Evolutionary conservation across 495 filamentous ascomycete genomes (phyloP).

Genomic region (Hypoxylon subgilvum): DNA sequence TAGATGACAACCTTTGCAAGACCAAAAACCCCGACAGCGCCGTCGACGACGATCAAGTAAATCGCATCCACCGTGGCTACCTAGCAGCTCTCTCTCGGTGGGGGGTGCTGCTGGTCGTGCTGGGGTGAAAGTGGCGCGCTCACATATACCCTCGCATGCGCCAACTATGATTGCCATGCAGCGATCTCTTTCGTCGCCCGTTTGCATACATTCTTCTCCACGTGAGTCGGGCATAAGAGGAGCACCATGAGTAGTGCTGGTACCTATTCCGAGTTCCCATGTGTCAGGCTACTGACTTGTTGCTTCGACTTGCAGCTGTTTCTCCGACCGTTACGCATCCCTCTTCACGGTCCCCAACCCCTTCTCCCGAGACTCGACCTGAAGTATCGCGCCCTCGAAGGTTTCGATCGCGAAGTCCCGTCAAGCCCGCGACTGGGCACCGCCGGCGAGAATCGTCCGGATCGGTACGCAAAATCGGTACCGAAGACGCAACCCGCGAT

Average conservation of each 20-base stretch:
- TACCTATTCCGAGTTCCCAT: slow-evolving; percentile 1
- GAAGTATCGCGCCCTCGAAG: slow-evolving; percentile 49
- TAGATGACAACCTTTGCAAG: slow-evolving; percentile 28
- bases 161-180: slow-evolving; percentile 63
- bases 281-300: slow-evolving; percentile 45
- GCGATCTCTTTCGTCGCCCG: slow-evolving; percentile 59
- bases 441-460: slow-evolving; percentile 42
- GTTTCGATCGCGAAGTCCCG: slow-evolving; percentile 52
- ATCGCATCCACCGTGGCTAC: slow-evolving; percentile 32
- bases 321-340: slow-evolving; percentile 44
- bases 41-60: slow-evolving; percentile 27
- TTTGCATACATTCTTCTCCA: slow-evolving; percentile 57
- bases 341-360: slow-evolving; percentile 50
- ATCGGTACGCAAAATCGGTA: slow-evolving; percentile 42
- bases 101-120: slow-evolving; percentile 37
- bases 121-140: slow-evolving; percentile 31
- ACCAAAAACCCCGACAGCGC: slow-evolving; percentile 8
- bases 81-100: slow-evolving; percentile 26
- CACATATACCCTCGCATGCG: slow-evolving; percentile 41
- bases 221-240: slow-evolving; percentile 48
- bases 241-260: slow-evolving; percentile 16
- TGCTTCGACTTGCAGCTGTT: slow-evolving; percentile 37
- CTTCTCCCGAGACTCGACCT: slow-evolving; percentile 53
- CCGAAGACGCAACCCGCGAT: slow-evolving; percentile 46
- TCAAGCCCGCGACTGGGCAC: slow-evolving; percentile 36